phyloP scores from a whole-genome alignment of 495 filamentous ascomycete species.

The Thermothielavioides terrestris region DNA sequence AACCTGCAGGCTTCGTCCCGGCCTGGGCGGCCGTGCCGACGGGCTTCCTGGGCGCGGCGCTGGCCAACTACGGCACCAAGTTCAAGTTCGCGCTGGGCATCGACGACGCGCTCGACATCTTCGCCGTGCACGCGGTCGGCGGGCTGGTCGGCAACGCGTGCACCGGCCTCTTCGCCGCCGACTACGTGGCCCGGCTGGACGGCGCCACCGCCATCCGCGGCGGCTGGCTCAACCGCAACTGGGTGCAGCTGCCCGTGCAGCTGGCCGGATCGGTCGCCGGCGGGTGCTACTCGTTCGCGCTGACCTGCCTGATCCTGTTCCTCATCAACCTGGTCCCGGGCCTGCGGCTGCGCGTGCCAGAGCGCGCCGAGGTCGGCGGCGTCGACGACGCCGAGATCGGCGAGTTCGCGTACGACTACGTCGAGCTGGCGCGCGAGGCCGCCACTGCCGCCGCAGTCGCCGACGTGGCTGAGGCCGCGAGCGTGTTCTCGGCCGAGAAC shows the following conservation, averaged over 20 bases:
- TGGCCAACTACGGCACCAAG: slow-evolving; percentile 95
- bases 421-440: slow-evolving; percentile 83
- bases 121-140: slow-evolving; percentile 83
- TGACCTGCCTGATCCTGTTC: slow-evolving; percentile 79
- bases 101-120: slow-evolving; percentile 91
- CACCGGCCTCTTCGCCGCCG: slow-evolving; percentile 87
- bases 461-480: slow-evolving; percentile 23
- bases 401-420: slow-evolving; percentile 97
- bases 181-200: slow-evolving; percentile 88
- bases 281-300: slow-evolving; percentile 76
- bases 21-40: slow-evolving; percentile 88
- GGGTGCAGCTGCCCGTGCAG: slow-evolving; percentile 81
- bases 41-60: slow-evolving; percentile 71
- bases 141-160: slow-evolving; percentile 83
- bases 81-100: slow-evolving; percentile 81
- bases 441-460: slow-evolving; percentile 56
- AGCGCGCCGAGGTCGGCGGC: slow-evolving; percentile 83
- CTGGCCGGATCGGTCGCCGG: slow-evolving; percentile 79
- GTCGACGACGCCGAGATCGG: slow-evolving; percentile 95
- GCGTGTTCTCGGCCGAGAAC: slow-evolving; percentile 24
- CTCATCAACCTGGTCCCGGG: slow-evolving; percentile 81
- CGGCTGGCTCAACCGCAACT: slow-evolving; percentile 88
- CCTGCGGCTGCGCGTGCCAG: slow-evolving; percentile 65
- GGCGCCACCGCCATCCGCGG: slow-evolving; percentile 61
- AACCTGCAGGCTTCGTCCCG: slow-evolving; percentile 63